A percentile compares a stretch with the other conserved stretches of the same genome.
phyloP scores from a whole-genome alignment of 83 land plant species.

The Diphasiastrum complanatum region DNA sequence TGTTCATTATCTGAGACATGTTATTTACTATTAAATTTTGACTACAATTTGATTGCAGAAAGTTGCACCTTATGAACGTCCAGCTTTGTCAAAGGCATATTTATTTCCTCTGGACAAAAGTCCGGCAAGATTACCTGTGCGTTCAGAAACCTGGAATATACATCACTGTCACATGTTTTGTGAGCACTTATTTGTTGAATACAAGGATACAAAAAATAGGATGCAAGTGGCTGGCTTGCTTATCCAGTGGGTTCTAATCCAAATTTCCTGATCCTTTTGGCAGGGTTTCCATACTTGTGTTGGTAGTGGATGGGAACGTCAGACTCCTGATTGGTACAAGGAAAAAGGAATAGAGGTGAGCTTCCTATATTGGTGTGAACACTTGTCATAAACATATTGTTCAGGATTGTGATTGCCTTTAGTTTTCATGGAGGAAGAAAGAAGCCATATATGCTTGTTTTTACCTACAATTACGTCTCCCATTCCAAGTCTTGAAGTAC shows the following conservation, averaged over 20 bases:
- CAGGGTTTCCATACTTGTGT: conserved; percentile 94
- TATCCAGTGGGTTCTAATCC: too few relatives aligned
- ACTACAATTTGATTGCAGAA: conserved; percentile 33
- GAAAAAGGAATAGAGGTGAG: conserved; percentile 81
- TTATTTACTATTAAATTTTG: not conserved
- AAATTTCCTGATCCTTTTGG: conserved; percentile 6
- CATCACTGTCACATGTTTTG: too few relatives aligned
- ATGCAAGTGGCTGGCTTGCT: not conserved
- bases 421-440: too few relatives aligned
- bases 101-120: conserved; percentile 71
- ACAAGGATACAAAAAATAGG: not conserved
- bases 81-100: conserved; percentile 80
- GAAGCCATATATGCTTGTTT: not conserved
- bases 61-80: conserved; percentile 78
- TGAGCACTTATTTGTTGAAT: too few relatives aligned
- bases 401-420: not conserved
- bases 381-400: not conserved
- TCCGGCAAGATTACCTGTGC: conserved; percentile 84
- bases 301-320: conserved; percentile 77
- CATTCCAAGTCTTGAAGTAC: not conserved
- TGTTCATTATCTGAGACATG: not conserved
- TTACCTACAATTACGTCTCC: not conserved
- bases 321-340: conserved; percentile 77
- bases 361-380: not conserved
- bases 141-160: conserved; percentile 7